A percentile compares a stretch with the other conserved stretches of the same genome.
Evolutionary conservation across 192 early-diverging fungal species (phyloP).

Genomic region (Coemansia furcata): DNA sequence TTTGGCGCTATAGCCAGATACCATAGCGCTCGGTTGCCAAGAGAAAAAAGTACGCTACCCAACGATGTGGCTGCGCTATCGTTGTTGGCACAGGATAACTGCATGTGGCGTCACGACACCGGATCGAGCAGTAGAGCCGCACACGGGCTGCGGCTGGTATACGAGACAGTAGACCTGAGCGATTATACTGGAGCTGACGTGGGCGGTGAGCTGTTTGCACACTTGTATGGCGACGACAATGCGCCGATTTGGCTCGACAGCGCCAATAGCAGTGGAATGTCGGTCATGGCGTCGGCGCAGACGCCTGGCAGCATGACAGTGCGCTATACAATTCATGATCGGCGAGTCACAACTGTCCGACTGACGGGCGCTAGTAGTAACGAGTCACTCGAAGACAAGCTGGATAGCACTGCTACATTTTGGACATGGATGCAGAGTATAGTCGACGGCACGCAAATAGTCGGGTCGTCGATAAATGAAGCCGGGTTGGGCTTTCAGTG

Average conservation of each 20-base stretch:
- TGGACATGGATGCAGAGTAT: constrained; percentile 64
- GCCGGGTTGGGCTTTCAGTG: constrained; percentile 63
- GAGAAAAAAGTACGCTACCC: not conserved
- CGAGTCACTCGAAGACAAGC: not conserved
- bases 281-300: constrained; percentile 32
- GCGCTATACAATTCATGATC: constrained; percentile 12
- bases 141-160: constrained; percentile 18
- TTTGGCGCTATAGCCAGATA: constrained; percentile 48
- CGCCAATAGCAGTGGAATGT: constrained; percentile 30
- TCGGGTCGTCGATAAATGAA: not conserved
- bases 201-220: constrained; percentile 10
- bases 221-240: constrained; percentile 21
- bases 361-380: not conserved
- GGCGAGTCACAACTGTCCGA: constrained; percentile 4
- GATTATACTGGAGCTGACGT: not conserved
- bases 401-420: constrained; percentile 37
- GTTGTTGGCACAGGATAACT: constrained; percentile 9
- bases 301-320: constrained; percentile 26
- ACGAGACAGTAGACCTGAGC: constrained; percentile 15
- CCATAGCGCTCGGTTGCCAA: not conserved
- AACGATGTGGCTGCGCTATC: constrained; percentile 11
- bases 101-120: not conserved
- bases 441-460: constrained; percentile 20
- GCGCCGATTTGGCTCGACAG: constrained; percentile 69
- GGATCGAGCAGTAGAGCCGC: not conserved